phyloP scores from a whole-genome alignment of 352 stramenopile species.

The Pythium phragmiticola region DNA sequence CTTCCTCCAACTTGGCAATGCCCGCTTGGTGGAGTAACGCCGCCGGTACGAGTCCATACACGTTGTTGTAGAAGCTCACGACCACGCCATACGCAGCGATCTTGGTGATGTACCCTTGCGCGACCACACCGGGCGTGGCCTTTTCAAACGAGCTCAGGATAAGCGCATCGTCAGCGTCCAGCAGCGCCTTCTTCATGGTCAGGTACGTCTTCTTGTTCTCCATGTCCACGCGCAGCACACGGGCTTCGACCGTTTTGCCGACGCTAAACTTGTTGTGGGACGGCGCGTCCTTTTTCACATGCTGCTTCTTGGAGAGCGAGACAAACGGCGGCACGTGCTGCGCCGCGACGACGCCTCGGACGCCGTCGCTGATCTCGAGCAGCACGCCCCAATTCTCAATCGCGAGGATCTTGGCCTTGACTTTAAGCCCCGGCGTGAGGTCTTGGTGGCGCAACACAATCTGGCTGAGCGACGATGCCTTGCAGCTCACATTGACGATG shows the following conservation, averaged over 20 bases:
- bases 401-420: slow-evolving; percentile 79
- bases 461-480: slow-evolving; percentile 71
- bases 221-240: slow-evolving; percentile 81
- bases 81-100: slow-evolving; percentile 91
- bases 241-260: slow-evolving; percentile 72
- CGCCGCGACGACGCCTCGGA: slow-evolving; percentile 68
- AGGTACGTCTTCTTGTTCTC: slow-evolving; percentile 92
- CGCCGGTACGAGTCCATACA: slow-evolving; percentile 91
- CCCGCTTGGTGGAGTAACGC: slow-evolving; percentile 81
- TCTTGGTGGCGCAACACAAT: slow-evolving; percentile 80
- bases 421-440: slow-evolving; percentile 63
- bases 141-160: slow-evolving; percentile 77
- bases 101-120: slow-evolving; percentile 93
- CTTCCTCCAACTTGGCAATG: slow-evolving; percentile 80
- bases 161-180: slow-evolving; percentile 69
- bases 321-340: slow-evolving; percentile 82
- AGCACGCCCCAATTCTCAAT: slow-evolving; percentile 85
- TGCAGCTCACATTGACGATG: slow-evolving; percentile 82
- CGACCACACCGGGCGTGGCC: slow-evolving; percentile 67
- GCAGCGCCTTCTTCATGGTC: slow-evolving; percentile 86
- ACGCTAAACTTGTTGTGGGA: slow-evolving; percentile 79
- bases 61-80: slow-evolving; percentile 96
- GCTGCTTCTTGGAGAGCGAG: slow-evolving; percentile 52
- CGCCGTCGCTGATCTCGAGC: slow-evolving; percentile 83
- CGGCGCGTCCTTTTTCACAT: slow-evolving; percentile 55